Evolutionary conservation across 192 early-diverging fungal genomes (phyloP).

Genomic region (Backusella luteola): DNA sequence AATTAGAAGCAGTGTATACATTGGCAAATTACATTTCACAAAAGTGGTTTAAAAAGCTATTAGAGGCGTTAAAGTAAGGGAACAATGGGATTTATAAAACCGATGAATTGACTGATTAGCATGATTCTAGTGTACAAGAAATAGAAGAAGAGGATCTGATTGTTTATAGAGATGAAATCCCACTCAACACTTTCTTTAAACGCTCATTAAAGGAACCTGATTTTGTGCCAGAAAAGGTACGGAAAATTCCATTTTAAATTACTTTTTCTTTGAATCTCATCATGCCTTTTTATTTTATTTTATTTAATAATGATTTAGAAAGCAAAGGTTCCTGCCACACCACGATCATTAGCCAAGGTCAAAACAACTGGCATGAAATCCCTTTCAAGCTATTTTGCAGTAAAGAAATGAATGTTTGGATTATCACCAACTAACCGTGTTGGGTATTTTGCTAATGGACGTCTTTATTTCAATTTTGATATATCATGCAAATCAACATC

Average conservation of each 20-base stretch:
- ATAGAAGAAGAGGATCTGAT: not conserved
- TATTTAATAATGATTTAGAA: not conserved
- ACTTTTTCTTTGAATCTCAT: too few relatives aligned
- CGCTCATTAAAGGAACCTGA: not conserved
- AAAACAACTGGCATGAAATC: conserved; percentile 10
- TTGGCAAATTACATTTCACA: conserved; percentile 8
- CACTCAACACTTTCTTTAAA: not conserved
- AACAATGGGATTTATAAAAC: not conserved
- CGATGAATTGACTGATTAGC: not conserved
- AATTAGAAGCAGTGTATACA: conserved; percentile 4
- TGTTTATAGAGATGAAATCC: not conserved
- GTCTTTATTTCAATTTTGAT: not conserved
- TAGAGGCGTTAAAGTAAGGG: conserved; percentile 6
- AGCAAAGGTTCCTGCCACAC: not conserved
- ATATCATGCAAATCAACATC: not conserved
- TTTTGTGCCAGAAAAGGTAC: not conserved
- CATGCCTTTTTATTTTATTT: too few relatives aligned
- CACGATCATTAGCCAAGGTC: conserved; percentile 4
- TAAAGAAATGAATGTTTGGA: not conserved
- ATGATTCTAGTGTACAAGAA: not conserved
- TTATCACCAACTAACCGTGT: not conserved
- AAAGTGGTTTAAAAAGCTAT: conserved; percentile 11
- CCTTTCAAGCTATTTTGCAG: not conserved
- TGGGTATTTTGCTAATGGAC: not conserved
- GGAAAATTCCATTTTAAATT: too few relatives aligned